Percentiles rank a stretch among this genome's conserved stretches.
Evolutionary conservation across 352 stramenopile species (phyloP).

Genomic region (Plasmopara halstedii): DNA sequence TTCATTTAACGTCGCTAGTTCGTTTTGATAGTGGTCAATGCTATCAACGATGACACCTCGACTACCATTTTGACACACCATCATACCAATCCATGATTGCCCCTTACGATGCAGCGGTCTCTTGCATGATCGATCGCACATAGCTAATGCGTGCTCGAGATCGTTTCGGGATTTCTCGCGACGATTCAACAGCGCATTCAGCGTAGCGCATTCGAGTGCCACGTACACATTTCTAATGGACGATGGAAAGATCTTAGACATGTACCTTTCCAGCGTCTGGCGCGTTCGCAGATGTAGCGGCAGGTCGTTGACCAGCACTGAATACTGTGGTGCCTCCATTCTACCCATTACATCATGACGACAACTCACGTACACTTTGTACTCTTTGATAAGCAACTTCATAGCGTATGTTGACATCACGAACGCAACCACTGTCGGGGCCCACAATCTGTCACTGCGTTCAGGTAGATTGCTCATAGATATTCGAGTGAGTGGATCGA

Average conservation of each 20-base stretch:
- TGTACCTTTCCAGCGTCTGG: slow-evolving; percentile 60
- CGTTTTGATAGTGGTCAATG: slow-evolving; percentile 56
- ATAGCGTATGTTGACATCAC: slow-evolving; percentile 50
- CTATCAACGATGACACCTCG: slow-evolving; percentile 35
- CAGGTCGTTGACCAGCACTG: slow-evolving; percentile 64
- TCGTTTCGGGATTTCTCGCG: slow-evolving; percentile 35
- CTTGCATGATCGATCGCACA: slow-evolving; percentile 31
- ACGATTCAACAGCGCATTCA: slow-evolving; percentile 47
- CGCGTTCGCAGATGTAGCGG: slow-evolving; percentile 48
- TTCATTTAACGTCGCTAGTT: slow-evolving; percentile 47
- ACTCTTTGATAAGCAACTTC: slow-evolving; percentile 51
- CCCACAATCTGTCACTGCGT: slow-evolving; percentile 52
- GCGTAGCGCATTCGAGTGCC: slow-evolving; percentile 49
- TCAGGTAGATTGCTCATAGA: slow-evolving; percentile 70
- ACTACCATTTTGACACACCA: slow-evolving; percentile 34
- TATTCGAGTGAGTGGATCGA: slow-evolving; percentile 55
- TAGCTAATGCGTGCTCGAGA: slow-evolving; percentile 48
- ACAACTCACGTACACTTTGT: slow-evolving; percentile 45
- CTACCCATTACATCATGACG: slow-evolving; percentile 54
- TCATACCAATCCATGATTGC: slow-evolving; percentile 31
- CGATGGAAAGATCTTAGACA: slow-evolving; percentile 61
- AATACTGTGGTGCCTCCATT: slow-evolving; percentile 59
- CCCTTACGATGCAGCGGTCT: slow-evolving; percentile 43
- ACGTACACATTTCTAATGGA: slow-evolving; percentile 59
- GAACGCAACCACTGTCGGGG: slow-evolving; percentile 41